Evolutionary conservation across 1,139 yeast species (phyloP).

Genomic region (Blastobotrys serpentis): DNA sequence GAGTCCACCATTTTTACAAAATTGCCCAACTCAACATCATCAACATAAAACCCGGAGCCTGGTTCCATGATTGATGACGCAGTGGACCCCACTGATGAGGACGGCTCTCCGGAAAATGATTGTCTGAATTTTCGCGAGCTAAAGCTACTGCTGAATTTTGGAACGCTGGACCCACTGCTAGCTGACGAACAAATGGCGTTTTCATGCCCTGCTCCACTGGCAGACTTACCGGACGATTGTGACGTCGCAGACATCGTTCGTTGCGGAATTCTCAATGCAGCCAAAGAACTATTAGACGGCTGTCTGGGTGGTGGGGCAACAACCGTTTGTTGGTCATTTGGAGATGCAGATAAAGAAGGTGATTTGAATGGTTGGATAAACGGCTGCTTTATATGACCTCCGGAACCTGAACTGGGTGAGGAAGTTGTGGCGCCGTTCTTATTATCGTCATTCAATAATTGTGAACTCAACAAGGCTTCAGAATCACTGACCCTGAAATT

Average conservation of each 20-base stretch:
- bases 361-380: constrained; percentile 40
- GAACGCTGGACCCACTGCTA: constrained; percentile 28
- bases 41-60: constrained; percentile 37
- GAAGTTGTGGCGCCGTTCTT: constrained; percentile 1
- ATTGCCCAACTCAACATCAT: constrained; percentile 72
- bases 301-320: constrained; percentile 14
- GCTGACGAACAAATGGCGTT: constrained; percentile 27
- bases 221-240: constrained; percentile 13
- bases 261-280: constrained; percentile 34
- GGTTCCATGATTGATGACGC: constrained; percentile 35
- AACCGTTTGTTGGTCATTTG: constrained; percentile 24
- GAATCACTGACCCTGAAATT: constrained; percentile 66
- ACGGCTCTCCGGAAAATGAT: constrained; percentile 28
- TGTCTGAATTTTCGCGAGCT: constrained; percentile 29
- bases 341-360: constrained; percentile 40
- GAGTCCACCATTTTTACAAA: constrained; percentile 82
- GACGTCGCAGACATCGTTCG: constrained; percentile 26
- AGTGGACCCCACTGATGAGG: constrained; percentile 27
- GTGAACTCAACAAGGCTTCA: constrained; percentile 61
- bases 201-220: constrained; percentile 14
- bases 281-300: constrained; percentile 32
- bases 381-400: constrained; percentile 16
- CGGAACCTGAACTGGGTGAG: constrained; percentile 6
- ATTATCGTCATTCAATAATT: constrained; percentile 51
- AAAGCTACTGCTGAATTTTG: constrained; percentile 36